Conservation (phyloP, 768 basidiomycete genomes). For the Kwoniella pini region DNA sequence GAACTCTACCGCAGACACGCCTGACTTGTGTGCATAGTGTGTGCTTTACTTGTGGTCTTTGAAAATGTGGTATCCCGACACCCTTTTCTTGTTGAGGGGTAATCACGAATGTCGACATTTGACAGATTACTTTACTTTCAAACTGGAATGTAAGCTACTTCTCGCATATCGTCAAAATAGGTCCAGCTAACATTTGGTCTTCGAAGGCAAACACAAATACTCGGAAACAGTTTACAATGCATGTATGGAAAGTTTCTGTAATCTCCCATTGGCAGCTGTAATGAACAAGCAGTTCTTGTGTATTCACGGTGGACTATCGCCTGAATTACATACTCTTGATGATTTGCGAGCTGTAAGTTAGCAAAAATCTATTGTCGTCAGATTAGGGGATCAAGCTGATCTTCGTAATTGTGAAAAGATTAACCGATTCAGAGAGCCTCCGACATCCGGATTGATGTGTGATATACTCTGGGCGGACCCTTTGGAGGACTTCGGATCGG, state of each 20-base stretch:
- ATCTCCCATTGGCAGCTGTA: constrained; percentile 88
- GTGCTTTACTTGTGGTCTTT: constrained; percentile 96
- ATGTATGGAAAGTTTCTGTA: constrained; percentile 97
- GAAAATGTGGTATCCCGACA: constrained; percentile 99
- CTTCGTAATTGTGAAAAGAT: constrained; percentile 66
- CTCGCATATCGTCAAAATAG: not conserved
- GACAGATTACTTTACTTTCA: constrained; percentile 99
- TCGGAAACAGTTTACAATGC: constrained; percentile 94
- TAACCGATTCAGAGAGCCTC: constrained; percentile 97
- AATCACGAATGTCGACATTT: constrained; percentile 99
- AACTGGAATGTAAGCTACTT: constrained; percentile 79
- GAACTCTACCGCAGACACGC: not conserved
- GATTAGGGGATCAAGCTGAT: not conserved
- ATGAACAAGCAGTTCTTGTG: constrained; percentile 99
- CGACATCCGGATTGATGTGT: constrained; percentile 96
- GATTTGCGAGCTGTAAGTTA: constrained; percentile 77
- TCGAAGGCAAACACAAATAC: constrained; percentile 94
- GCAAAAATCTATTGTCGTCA: not conserved
- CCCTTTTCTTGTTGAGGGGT: constrained; percentile 91
- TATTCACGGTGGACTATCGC: constrained; percentile 95
- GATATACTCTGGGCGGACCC: constrained; percentile 99
- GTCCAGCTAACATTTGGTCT: constrained; percentile 13
- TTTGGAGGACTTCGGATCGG: constrained; percentile 92
- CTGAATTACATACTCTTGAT: constrained; percentile 91
- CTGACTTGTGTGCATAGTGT: no score